phyloP scores from a whole-genome alignment of 768 basidiomycete species.

The Gautieria morchelliformis region DNA sequence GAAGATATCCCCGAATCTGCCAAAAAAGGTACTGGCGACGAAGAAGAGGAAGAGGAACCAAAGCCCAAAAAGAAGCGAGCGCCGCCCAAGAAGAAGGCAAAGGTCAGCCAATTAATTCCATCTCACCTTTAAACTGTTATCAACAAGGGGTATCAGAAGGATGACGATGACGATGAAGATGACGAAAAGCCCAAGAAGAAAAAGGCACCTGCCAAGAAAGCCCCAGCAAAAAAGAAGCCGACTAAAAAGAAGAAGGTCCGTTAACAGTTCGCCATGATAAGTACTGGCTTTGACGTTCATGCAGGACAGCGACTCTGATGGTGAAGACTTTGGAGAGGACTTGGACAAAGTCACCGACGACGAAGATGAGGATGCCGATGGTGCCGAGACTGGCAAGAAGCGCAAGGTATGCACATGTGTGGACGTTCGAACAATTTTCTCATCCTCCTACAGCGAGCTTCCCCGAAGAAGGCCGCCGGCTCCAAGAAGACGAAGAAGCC shows the following conservation, averaged over 20 bases:
- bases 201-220: conserved; percentile 11
- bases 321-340: conserved; percentile 38
- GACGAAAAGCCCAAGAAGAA: conserved; percentile 18
- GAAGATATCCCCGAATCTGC: conserved; percentile 77
- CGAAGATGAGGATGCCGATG: conserved; percentile 38
- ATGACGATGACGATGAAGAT: conserved; percentile 15
- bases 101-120: conserved; percentile 13
- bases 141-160: conserved; percentile 7
- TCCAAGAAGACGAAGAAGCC: conserved; percentile 9
- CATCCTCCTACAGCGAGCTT: conserved; percentile 26
- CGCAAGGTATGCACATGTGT: conserved; percentile 45
- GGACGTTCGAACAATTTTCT: conserved; percentile 6
- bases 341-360: conserved; percentile 32
- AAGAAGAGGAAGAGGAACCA: conserved; percentile 31
- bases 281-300: not conserved
- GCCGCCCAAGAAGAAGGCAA: conserved; percentile 34
- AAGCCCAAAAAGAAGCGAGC: conserved; percentile 43
- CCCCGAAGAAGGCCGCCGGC: conserved; percentile 24
- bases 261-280: not conserved
- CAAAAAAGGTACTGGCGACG: conserved; percentile 42
- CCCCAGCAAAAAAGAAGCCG: conserved; percentile 33
- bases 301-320: conserved; percentile 30
- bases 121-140: not conserved
- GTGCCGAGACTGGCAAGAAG: conserved; percentile 40
- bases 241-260: conserved; percentile 29